Conservation (phyloP, 257 asterid genomes). For the Buddleja alternifolia region DNA sequence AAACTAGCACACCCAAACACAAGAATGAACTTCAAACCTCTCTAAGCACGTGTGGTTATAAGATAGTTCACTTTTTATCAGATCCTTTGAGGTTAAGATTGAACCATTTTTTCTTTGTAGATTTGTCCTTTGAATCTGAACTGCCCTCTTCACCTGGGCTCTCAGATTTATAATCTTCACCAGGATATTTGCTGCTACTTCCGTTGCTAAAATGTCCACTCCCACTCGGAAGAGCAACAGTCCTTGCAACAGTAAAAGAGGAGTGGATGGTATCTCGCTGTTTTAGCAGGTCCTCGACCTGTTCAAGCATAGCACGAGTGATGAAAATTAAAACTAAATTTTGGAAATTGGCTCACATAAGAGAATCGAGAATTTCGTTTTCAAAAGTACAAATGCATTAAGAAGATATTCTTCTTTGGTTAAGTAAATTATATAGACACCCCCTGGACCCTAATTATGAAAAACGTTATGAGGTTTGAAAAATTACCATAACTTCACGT, state of each 20-base stretch:
- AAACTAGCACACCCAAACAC: conserved; percentile 27
- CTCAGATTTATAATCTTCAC: conserved; percentile 65
- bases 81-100: conserved; percentile 85
- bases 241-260: conserved; percentile 69
- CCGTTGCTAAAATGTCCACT: conserved; percentile 84
- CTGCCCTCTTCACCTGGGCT: conserved; percentile 89
- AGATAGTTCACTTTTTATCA: too few species aligned
- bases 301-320: conserved; percentile 23
- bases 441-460: too few species aligned
- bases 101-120: conserved; percentile 85
- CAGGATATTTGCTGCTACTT: conserved; percentile 67
- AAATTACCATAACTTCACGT: too few species aligned
- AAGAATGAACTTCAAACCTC: conserved; percentile 34
- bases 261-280: conserved; percentile 89
- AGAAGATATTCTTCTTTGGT: not conserved
- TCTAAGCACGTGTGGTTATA: conserved; percentile 7
- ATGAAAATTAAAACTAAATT: conserved; percentile 15
- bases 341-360: not conserved
- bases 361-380: not conserved
- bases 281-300: conserved; percentile 97
- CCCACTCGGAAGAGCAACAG: conserved; percentile 54
- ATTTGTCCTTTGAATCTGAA: conserved; percentile 87
- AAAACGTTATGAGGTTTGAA: too few species aligned
- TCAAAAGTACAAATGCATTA: not conserved
- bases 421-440: too few species aligned